Conservation (phyloP, 2,329 filamentous ascomycete genomes). For the Cryoendolithus antarcticus region DNA sequence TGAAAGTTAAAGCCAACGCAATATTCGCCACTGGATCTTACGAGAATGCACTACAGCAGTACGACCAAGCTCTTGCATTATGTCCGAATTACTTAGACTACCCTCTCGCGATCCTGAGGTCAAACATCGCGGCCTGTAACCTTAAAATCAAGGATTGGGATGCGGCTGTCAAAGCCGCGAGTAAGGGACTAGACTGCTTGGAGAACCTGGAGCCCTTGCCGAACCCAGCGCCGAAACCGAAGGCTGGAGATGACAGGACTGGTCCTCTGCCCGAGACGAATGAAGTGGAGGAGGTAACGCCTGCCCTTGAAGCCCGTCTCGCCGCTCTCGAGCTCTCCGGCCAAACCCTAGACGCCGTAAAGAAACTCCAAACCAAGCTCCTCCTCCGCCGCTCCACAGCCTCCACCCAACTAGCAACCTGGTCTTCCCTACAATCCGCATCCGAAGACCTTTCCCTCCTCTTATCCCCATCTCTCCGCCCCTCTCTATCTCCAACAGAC, state of each 20-base stretch:
- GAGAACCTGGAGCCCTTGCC: conserved; percentile 44
- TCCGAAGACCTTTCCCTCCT: conserved; percentile 68
- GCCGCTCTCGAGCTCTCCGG: conserved; percentile 29
- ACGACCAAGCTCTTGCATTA: conserved; percentile 64
- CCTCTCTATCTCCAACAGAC: conserved; percentile 53
- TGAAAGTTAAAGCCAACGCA: conserved; percentile 65
- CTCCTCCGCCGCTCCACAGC: conserved; percentile 68
- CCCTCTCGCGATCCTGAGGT: conserved; percentile 73
- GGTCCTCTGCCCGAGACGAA: conserved; percentile 18
- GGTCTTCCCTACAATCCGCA: conserved; percentile 68
- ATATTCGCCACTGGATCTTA: conserved; percentile 64
- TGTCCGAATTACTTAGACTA: conserved; percentile 80
- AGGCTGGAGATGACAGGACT: conserved; percentile 2
- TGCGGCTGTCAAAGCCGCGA: conserved; percentile 62
- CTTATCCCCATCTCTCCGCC: conserved; percentile 32
- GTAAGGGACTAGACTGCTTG: conserved; percentile 59
- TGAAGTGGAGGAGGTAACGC: conserved; percentile 39
- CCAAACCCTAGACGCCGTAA: conserved; percentile 49
- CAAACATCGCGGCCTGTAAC: conserved; percentile 82
- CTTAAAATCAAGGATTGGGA: conserved; percentile 79
- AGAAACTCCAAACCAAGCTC: conserved; percentile 69
- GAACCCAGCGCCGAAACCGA: conserved; percentile 8
- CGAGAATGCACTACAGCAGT: conserved; percentile 66
- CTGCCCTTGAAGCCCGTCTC: conserved; percentile 30
- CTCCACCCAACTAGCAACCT: conserved; percentile 57